Evolutionary conservation across 1,139 yeast species (phyloP), one percentile per base, ranked within the genome.

Genomic region (Diutina rugosa): DNA sequence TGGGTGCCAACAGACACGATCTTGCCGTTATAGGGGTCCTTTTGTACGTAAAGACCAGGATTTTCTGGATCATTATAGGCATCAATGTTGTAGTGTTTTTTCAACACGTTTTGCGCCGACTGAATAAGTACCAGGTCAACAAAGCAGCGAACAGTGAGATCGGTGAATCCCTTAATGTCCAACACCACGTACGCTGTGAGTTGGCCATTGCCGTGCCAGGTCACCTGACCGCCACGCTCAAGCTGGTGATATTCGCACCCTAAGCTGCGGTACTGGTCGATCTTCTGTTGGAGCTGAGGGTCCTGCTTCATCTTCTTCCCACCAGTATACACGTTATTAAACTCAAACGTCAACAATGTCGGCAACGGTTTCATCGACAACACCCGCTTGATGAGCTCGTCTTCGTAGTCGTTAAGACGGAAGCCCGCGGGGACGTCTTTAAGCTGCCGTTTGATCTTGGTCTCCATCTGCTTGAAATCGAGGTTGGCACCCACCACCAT

Each of bases 161-260:
- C 70, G 47, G 70, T 64, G 63, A 87, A 87, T 53, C 80, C 76
- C 60, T 79, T 77, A 57, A 93, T 73, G 67, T 93, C 97, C 52
- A 95, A 59, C 2, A 95, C 78, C 18, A 95, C 84, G 65, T 91
- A 95, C 2, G 90, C 84, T 4, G 91, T 97, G 53, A 90, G 69
- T 69, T 95, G 99, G 0, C 99, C 99, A 2, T 91, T 85, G 0
- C 98, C 98, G 71, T 95, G 99, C 78, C 90, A 95, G 0, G 99
- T 93, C 0, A 93, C 83, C 67, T 93, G 96, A 0, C 99, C 99
- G n/a, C 99, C 99, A 59, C 99, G 76, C 59, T 83, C 84, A 0
- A 95, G 79, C 64, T 89, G 95, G 32, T 84, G 79, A 64, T 82
- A 88, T 45, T 65, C 62, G 58, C 78, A 71, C 10, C 78, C 79